Evolutionary conservation across 106 monocot genomes (phyloP), one percentile per base, ranked within the genome.

Genomic region (Narthecium ossifragum): DNA sequence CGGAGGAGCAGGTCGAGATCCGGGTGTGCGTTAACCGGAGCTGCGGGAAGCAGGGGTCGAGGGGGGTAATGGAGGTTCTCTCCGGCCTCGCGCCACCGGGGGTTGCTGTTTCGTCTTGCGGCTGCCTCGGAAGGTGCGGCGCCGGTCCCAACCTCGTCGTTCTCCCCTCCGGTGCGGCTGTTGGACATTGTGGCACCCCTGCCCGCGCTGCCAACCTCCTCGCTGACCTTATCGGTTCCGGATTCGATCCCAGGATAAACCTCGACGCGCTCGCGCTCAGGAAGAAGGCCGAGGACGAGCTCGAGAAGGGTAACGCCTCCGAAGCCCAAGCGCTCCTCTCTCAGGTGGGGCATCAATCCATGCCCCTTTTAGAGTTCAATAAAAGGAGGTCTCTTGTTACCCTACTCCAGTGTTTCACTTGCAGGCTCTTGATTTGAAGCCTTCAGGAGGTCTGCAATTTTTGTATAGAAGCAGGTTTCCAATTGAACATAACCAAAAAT

Each of bases 111-210:
- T 26, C 28, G 27, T 81, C 86, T 30, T 86, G 86, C 64, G 86
- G 86, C 1, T 86, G 86, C 65, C 86, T 82, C 53, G 81, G 81
- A 23, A 67, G 67, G 12, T 86, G 86, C 43, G 86, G 86, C 57
- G 64, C 78, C 15, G 86, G 86, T 26, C 82, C 86, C 31, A 87
- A 87, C 64, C 64, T 87, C 51, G 86, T 61, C 20, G 68, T 78
- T 30, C 76, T 85, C 27, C 85, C 85, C 40, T n/a, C 25, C 6
- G 86, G 71, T 8, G 56, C 60, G 31, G 6, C 73, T 24, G 43
- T 87, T n/a, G 53, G 82, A 34, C 81, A 82, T 68, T 82, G 78
- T 50, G 75, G 75, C 34, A 82, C 86, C 45, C 25, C 78, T 8
- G 75, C 78, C 6, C 74, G 67, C n/a, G 82, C 78, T 25, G 81